These are phyloP conservation scores for Prototheca cutis DNA, from an alignment of 163 green algal genomes.

Conservation along the genomic window DNA sequence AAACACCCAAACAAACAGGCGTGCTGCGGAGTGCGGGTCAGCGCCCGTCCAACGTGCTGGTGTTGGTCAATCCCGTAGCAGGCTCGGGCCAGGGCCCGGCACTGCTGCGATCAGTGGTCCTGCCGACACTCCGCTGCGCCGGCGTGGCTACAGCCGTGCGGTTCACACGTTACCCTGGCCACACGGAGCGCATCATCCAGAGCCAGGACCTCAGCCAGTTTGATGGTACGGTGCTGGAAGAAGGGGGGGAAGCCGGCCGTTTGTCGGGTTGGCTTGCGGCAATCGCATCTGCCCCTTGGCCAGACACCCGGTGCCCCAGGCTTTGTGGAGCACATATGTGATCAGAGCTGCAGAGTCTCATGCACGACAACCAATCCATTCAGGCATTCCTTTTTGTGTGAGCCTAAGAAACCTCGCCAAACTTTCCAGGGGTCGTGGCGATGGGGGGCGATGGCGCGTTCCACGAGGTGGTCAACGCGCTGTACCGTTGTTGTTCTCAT, in stretches of 20 bases:
- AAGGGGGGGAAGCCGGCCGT: not conserved
- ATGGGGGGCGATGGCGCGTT: constrained; percentile 75
- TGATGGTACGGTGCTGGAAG: not conserved
- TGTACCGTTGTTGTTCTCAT: constrained; percentile 30
- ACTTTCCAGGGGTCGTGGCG: constrained; percentile 44
- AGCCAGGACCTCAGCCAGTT: not conserved
- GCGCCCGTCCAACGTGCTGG: not conserved
- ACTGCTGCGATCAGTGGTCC: not conserved
- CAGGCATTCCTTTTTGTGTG: not conserved
- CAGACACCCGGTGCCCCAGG: not conserved
- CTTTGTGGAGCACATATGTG: not conserved
- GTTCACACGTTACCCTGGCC: not conserved
- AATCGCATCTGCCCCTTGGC: too few species aligned
- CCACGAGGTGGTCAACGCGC: constrained; percentile 66
- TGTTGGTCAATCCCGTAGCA: not conserved
- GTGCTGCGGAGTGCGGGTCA: not conserved
- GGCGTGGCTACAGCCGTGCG: not conserved
- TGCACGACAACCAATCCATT: not conserved
- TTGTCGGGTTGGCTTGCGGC: too few species aligned
- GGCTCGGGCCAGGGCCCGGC: not conserved
- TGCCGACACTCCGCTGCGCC: not conserved
- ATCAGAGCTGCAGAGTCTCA: not conserved
- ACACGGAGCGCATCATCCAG: not conserved
- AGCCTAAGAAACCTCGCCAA: not conserved
- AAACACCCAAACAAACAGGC: too few species aligned